Conservation (phyloP, 805 yeast genomes). For the Cyberlindnera lachancei region DNA sequence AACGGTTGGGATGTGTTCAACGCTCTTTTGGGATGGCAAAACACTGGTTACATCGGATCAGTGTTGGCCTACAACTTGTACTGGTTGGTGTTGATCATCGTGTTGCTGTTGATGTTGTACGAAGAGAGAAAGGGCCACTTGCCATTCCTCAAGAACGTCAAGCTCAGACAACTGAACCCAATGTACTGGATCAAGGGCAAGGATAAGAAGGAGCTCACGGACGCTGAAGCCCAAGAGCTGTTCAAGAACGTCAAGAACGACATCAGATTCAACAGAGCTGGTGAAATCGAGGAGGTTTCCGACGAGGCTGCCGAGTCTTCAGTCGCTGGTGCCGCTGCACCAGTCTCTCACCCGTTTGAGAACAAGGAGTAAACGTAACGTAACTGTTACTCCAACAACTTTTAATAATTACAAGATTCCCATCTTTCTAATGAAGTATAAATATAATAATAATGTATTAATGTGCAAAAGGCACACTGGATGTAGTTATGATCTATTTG, state of each 20-base stretch:
- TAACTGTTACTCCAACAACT: too few species aligned
- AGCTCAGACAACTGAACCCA: conserved; percentile 55
- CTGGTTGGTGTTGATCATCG: conserved; percentile 65
- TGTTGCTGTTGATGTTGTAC: conserved; percentile 55
- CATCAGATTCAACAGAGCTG: conserved; percentile 29
- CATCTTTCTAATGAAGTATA: not conserved
- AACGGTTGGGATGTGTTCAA: conserved; percentile 98
- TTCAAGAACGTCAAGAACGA: conserved; percentile 35
- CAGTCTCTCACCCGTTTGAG: too few species aligned
- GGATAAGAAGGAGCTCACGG: conserved; percentile 50
- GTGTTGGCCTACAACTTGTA: conserved; percentile 82
- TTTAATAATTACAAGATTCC: too few species aligned
- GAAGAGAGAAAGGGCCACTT: conserved; percentile 82
- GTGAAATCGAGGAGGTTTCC: conserved; percentile 18
- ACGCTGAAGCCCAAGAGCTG: conserved; percentile 45
- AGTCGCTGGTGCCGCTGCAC: not conserved
- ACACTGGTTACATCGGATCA: conserved; percentile 90
- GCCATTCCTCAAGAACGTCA: conserved; percentile 52
- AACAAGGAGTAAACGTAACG: too few species aligned
- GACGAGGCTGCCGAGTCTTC: not conserved
- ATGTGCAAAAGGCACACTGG: not conserved
- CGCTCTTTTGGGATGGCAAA: conserved; percentile 94
- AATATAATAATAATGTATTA: too few species aligned
- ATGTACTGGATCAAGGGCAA: conserved; percentile 63
- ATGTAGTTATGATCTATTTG: too few species aligned